Evolutionary conservation across 2,329 filamentous ascomycete species (phyloP).

Genomic region (Zymoseptoria crescenta): DNA sequence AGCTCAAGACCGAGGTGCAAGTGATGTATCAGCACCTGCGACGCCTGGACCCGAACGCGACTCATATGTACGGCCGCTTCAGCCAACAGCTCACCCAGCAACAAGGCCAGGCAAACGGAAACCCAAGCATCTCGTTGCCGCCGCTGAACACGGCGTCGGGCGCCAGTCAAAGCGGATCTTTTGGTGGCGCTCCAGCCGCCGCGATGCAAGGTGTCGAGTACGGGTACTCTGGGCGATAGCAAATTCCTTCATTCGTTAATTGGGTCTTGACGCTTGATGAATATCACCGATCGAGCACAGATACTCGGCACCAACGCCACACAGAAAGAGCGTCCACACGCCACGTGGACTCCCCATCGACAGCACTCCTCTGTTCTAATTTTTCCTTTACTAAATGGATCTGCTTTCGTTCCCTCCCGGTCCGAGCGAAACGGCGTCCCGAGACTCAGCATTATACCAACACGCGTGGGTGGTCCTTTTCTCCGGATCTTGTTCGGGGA

Average conservation of each 20-base stretch:
- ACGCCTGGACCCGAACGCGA: conserved; percentile 38
- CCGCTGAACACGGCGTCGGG: conserved; percentile 24
- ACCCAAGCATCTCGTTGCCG: conserved; percentile 29
- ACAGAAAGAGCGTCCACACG: background rate
- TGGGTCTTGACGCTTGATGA: background rate
- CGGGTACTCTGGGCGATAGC: conserved; percentile 18
- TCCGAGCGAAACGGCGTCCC: conserved; percentile 8
- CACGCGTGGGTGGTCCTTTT: conserved; percentile 8
- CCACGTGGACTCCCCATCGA: background rate
- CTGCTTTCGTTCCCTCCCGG: conserved; percentile 1
- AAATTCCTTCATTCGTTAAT: background rate
- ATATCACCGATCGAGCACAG: background rate
- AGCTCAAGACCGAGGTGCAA: conserved; percentile 39
- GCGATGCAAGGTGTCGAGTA: conserved; percentile 46
- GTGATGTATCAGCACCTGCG: conserved; percentile 41
- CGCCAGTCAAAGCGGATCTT: conserved; percentile 5
- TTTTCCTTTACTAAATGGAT: background rate
- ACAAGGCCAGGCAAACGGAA: conserved; percentile 27
- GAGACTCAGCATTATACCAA: conserved; percentile 18
- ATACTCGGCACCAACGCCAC: background rate
- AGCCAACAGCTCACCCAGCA: conserved; percentile 38
- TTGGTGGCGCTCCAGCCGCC: conserved; percentile 18
- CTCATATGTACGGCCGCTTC: conserved; percentile 42
- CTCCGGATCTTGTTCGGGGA: background rate
- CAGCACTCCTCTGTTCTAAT: background rate